Percentiles rank a stretch among this genome's conserved stretches.
phyloP scores from a whole-genome alignment of 1,284 basidiomycete genomes.

The Trametes versicolor region DNA sequence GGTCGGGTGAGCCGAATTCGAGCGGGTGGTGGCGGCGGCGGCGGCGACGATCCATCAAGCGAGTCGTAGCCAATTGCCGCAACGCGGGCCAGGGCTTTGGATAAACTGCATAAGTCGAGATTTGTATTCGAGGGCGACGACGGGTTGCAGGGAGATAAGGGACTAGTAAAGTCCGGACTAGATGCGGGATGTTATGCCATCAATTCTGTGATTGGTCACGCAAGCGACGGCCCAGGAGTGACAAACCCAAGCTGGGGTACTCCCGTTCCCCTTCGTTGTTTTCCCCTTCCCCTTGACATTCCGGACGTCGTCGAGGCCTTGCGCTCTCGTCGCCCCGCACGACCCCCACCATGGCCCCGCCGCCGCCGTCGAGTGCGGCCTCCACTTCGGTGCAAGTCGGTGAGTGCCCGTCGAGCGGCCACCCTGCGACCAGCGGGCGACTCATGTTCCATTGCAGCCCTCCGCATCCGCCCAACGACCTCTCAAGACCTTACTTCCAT shows the following conservation, averaged over 20 bases:
- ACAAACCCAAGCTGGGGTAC: constrained; percentile 30
- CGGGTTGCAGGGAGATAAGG: constrained; percentile 14
- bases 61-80: neutral
- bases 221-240: constrained; percentile 26
- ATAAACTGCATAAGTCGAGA: neutral
- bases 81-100: neutral
- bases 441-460: constrained; percentile 55
- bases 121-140: neutral
- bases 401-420: constrained; percentile 51
- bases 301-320: constrained; percentile 88
- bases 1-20: neutral
- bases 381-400: constrained; percentile 90
- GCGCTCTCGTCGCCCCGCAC: constrained; percentile 38
- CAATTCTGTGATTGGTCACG: constrained; percentile 32
- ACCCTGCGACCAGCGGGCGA: constrained; percentile 21
- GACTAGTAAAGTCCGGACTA: constrained; percentile 4
- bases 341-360: constrained; percentile 67
- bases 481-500: constrained; percentile 85
- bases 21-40: neutral
- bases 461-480: constrained; percentile 92
- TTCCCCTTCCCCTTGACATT: constrained; percentile 32
- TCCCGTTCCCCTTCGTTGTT: constrained; percentile 35
- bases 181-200: constrained; percentile 20
- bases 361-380: constrained; percentile 66
- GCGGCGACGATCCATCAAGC: constrained; percentile 1